These are phyloP conservation scores for Cytospora chrysosperma DNA, from an alignment of 2,329 filamentous ascomycete species.

Conservation along the genomic window DNA sequence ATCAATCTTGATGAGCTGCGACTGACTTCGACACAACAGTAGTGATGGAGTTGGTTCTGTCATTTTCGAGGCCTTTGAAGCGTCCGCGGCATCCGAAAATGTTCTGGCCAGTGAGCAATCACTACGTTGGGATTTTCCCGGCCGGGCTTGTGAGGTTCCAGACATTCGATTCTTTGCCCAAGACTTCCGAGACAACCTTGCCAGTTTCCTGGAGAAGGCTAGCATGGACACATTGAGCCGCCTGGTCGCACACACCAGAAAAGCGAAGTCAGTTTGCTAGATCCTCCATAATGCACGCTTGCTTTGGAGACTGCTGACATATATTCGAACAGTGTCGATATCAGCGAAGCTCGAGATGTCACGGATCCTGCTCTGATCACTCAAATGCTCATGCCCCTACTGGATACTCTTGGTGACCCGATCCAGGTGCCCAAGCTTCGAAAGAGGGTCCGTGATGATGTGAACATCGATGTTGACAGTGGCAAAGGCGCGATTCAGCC, in stretches of 20 bases:
- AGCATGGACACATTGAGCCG: constrained; percentile 51
- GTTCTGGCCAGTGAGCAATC: constrained; percentile 50
- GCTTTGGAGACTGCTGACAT: not conserved
- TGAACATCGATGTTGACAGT: constrained; percentile 40
- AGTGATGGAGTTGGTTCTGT: not conserved
- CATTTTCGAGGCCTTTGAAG: constrained; percentile 46
- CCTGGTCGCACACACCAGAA: constrained; percentile 50
- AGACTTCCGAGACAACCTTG: constrained; percentile 38
- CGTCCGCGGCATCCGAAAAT: constrained; percentile 49
- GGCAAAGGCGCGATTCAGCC: constrained; percentile 42
- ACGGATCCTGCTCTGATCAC: constrained; percentile 55
- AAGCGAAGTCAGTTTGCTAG: constrained; percentile 38
- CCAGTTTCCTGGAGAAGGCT: constrained; percentile 55
- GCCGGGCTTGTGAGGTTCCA: constrained; percentile 46
- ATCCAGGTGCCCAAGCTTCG: constrained; percentile 39
- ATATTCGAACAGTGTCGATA: constrained; percentile 28
- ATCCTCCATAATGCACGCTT: not conserved
- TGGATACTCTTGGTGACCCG: constrained; percentile 51
- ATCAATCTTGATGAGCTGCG: not conserved
- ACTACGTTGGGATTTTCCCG: constrained; percentile 59
- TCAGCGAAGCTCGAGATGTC: constrained; percentile 59
- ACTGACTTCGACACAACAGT: not conserved
- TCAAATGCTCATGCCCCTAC: constrained; percentile 57
- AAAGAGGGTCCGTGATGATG: constrained; percentile 62
- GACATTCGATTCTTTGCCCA: constrained; percentile 28